These are phyloP conservation scores for Aspergillus sclerotiicarbonarius DNA, from an alignment of 495 filamentous ascomycete genomes.

Conservation along the genomic window DNA sequence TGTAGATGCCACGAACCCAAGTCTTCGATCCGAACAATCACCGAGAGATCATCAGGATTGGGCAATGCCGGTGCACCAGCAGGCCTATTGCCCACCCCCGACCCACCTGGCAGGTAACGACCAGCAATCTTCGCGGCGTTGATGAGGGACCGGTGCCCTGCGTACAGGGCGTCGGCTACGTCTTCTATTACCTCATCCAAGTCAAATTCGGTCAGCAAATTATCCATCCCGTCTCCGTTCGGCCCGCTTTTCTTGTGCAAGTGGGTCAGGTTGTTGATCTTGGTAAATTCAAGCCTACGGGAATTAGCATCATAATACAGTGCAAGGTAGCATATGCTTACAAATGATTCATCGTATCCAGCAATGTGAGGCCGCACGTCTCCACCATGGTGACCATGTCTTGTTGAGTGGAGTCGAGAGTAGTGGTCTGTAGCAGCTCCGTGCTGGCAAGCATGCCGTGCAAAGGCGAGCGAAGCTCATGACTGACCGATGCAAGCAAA, in stretches of 20 bases:
- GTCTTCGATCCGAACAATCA: conserved; percentile 57
- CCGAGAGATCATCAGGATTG: conserved; percentile 31
- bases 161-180: conserved; percentile 18
- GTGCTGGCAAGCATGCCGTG: conserved; percentile 65
- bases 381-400: conserved; percentile 62
- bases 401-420: conserved; percentile 49
- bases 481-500: conserved; percentile 69
- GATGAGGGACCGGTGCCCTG: conserved; percentile 18
- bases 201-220: conserved; percentile 17
- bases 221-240: conserved; percentile 7
- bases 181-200: conserved; percentile 20
- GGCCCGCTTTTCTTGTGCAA: conserved; percentile 12
- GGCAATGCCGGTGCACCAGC: neutral
- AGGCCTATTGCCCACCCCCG: conserved; percentile 12
- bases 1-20: conserved; percentile 51
- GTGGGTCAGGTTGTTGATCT: conserved; percentile 46
- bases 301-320: neutral
- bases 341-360: conserved; percentile 67
- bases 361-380: conserved; percentile 59
- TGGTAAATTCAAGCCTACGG: conserved; percentile 51
- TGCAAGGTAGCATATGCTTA: conserved; percentile 1
- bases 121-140: conserved; percentile 17
- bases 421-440: conserved; percentile 60
- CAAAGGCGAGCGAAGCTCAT: conserved; percentile 70
- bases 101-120: conserved; percentile 18